These are phyloP conservation scores for Sugiyamaella mastotermitis DNA, from an alignment of 805 yeast genomes.

Conservation along the genomic window DNA sequence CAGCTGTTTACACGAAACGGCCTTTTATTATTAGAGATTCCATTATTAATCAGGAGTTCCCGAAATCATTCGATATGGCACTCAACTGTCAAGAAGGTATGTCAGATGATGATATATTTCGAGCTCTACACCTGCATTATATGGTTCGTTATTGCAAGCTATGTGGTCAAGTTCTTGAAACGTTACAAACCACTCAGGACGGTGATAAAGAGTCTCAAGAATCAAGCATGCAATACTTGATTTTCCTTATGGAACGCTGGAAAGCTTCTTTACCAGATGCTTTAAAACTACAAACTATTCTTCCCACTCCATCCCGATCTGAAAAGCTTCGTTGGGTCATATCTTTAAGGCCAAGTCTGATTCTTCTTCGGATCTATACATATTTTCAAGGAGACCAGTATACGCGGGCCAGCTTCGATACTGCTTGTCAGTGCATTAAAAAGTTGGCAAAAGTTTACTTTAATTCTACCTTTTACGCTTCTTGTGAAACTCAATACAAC, in stretches of 20 bases:
- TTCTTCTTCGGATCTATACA: constrained; percentile 18
- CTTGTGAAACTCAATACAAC: constrained; percentile 23
- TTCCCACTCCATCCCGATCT: constrained; percentile 7
- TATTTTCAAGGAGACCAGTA: constrained; percentile 11
- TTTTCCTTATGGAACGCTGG: constrained; percentile 17
- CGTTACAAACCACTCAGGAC: constrained; percentile 7
- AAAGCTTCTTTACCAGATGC: constrained; percentile 16
- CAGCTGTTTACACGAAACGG: constrained; percentile 19
- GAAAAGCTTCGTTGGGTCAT: constrained; percentile 12
- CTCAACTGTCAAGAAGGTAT: background rate
- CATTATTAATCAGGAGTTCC: constrained; percentile 19
- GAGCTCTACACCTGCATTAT: constrained; percentile 17
- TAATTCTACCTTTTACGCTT: constrained; percentile 18
- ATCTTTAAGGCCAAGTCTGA: constrained; percentile 7
- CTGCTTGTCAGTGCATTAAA: constrained; percentile 21
- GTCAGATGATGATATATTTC: constrained; percentile 15
- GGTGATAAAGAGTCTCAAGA: constrained; percentile 12
- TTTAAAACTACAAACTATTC: constrained; percentile 4
- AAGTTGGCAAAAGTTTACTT: constrained; percentile 19
- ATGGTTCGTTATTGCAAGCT: constrained; percentile 21
- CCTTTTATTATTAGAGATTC: constrained; percentile 20
- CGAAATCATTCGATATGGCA: constrained; percentile 1
- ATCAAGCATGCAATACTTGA: constrained; percentile 8
- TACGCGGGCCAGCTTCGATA: constrained; percentile 20
- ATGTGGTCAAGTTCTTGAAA: constrained; percentile 13